Evolutionary conservation across 169 alveolate genomes (phyloP), one percentile per base, ranked within the genome.

Genomic region (Cryptosporidium parvum): DNA sequence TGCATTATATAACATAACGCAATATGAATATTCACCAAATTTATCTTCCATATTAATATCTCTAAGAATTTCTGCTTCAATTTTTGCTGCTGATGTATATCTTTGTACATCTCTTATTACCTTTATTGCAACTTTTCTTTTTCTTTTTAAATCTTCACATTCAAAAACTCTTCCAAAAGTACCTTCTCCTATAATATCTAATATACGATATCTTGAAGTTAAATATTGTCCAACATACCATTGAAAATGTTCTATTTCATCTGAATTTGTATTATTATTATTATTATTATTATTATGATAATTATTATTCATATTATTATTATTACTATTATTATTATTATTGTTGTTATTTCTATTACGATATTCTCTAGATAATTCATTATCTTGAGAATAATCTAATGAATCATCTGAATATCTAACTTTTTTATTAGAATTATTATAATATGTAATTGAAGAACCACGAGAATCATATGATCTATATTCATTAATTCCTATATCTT

Each of bases 81-180:
- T 95, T 93, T 96, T 94, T n/a, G 99, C 99, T 26, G 99, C 96
- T 67, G 96, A 96, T 39, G 97, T 96, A 92, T 97, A 98, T 85
- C 97, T 94, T 67, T 95, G 95, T 48, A 97, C 98, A 80, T 98
- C 97, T 59, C 99, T 91, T 44, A 98, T 97, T 31, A 96, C 97
- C 91, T 98, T 98, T 69, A 97, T 91, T 10, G 99, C 99, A 44
- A 94, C 95, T 16, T 91, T 73, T 56, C 94, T 89, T 61, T 93
- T 93, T 45, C 93, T 91, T 51, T 91, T 94, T 39, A 85, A 92
- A 87, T 95, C 97, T 52, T 96, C 95, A 68, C 98, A 96, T 67
- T 94, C 95, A 33, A 97, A 93, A 44, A 97, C 99, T 86, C 99
- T 91, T n/a, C 99, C 99, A 91, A 98, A 98, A 10, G 99, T 98